Evolutionary conservation across 805 yeast species (phyloP).

Genomic region (Cyberlindnera mycetangii): DNA sequence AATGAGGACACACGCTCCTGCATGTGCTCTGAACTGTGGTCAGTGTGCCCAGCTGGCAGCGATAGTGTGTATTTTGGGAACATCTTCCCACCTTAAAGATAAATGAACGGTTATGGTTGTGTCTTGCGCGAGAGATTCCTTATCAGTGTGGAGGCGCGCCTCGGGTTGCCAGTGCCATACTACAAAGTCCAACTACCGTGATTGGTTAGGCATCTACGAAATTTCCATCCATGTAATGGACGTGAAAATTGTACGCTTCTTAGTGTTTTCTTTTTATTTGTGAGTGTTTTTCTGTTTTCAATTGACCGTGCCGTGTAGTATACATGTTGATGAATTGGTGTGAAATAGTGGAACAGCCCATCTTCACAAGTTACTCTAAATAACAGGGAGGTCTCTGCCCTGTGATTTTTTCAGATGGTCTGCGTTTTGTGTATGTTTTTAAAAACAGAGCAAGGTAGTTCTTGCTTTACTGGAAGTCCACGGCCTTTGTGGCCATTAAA

Average conservation of each 20-base stretch:
- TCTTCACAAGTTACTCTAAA: too few relatives aligned
- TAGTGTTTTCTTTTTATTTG: too few relatives aligned
- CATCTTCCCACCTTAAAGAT: background rate
- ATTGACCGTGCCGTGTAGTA: too few relatives aligned
- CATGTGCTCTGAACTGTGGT: background rate
- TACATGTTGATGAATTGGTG: background rate
- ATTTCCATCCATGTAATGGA: too few relatives aligned
- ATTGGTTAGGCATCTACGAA: too few relatives aligned
- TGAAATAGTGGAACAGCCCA: background rate
- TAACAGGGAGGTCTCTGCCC: too few relatives aligned
- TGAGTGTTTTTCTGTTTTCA: too few relatives aligned
- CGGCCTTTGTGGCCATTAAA: conserved; percentile 94
- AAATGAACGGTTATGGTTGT: background rate
- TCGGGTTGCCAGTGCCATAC: too few relatives aligned
- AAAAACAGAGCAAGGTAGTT: background rate
- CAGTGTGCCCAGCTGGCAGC: conserved; percentile 18
- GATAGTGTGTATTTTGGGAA: background rate
- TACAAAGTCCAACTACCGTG: too few relatives aligned
- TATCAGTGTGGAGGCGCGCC: background rate
- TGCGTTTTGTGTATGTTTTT: too few relatives aligned
- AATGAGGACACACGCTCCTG: conserved; percentile 13
- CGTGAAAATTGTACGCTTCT: too few relatives aligned
- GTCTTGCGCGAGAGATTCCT: background rate
- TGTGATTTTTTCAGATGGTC: too few relatives aligned
- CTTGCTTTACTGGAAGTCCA: conserved; percentile 60